phyloP scores from a whole-genome alignment of 352 stramenopile species.

The Phytophthora agathidicida region DNA sequence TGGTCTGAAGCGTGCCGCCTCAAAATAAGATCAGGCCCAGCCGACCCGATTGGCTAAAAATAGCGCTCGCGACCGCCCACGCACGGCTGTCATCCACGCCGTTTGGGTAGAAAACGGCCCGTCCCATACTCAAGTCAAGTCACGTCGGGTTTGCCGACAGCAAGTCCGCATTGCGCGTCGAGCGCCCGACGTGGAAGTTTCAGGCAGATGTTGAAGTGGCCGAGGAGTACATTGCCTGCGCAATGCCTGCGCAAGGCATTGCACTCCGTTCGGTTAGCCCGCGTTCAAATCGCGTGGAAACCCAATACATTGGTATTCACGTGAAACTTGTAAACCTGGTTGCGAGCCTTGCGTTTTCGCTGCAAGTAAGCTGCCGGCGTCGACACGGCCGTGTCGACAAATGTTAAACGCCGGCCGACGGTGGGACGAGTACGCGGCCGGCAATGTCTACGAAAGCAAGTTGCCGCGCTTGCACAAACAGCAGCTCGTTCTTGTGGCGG shows the following conservation, averaged over 20 bases:
- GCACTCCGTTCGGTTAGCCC: too few relatives aligned
- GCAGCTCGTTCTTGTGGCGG: conserved; percentile 16
- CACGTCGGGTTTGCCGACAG: conserved; percentile 9
- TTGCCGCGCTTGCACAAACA: conserved; percentile 28
- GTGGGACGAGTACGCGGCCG: conserved; percentile 12
- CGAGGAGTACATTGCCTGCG: too few relatives aligned
- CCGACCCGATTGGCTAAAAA: conserved; percentile 29
- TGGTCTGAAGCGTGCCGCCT: not conserved
- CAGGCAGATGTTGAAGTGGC: conserved; percentile 29
- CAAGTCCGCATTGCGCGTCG: conserved; percentile 27
- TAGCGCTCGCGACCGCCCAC: conserved; percentile 27
- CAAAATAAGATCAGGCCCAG: conserved; percentile 27
- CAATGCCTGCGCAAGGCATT: too few relatives aligned
- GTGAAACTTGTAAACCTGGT: conserved; percentile 27
- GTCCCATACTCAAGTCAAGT: conserved; percentile 17
- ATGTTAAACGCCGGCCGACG: conserved; percentile 18
- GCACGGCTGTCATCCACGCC: conserved; percentile 52
- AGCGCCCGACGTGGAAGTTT: conserved; percentile 32
- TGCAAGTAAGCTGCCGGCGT: conserved; percentile 8
- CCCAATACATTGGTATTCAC: conserved; percentile 26
- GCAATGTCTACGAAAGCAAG: conserved; percentile 22
- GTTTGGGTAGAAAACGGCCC: conserved; percentile 44
- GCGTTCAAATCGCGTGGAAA: conserved; percentile 20
- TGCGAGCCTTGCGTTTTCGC: conserved; percentile 2
- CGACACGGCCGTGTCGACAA: conserved; percentile 29